Percentiles rank a stretch among this genome's conserved stretches.
These are phyloP conservation scores for Apium graveolens DNA, from an alignment of 129 eudicot species.

Conservation along the genomic window DNA sequence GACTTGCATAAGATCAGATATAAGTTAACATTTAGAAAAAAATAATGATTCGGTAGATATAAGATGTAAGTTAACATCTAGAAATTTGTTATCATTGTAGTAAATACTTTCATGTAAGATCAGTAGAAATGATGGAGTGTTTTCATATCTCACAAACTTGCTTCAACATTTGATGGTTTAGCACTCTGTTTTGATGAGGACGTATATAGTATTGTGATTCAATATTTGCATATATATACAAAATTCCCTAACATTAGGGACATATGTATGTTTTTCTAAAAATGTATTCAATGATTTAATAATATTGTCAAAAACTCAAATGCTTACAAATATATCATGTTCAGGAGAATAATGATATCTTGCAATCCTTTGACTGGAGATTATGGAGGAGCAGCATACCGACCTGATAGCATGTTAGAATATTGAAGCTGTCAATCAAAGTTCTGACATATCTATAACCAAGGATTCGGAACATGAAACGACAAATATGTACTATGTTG, in stretches of 20 bases:
- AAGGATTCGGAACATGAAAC: constrained; percentile 5
- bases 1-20: too few species aligned
- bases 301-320: not conserved
- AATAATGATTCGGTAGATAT: too few species aligned
- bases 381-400: not conserved
- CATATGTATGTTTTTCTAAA: not conserved
- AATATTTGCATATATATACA: too few species aligned
- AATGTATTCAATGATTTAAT: not conserved
- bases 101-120: too few species aligned
- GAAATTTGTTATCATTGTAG: too few species aligned
- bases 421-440: constrained; percentile 2
- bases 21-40: too few species aligned
- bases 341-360: not conserved
- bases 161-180: not conserved
- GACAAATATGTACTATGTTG: constrained; percentile 1
- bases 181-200: too few species aligned
- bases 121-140: not conserved
- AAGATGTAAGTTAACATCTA: too few species aligned
- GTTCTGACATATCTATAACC: not conserved
- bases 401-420: constrained; percentile 1
- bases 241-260: too few species aligned
- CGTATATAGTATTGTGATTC: too few species aligned
- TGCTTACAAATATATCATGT: not conserved
- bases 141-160: not conserved
- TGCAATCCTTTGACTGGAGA: constrained; percentile 1